These are phyloP conservation scores for Hymenoscyphus infarciens DNA, from an alignment of 2,329 filamentous ascomycete species.

Conservation along the genomic window DNA sequence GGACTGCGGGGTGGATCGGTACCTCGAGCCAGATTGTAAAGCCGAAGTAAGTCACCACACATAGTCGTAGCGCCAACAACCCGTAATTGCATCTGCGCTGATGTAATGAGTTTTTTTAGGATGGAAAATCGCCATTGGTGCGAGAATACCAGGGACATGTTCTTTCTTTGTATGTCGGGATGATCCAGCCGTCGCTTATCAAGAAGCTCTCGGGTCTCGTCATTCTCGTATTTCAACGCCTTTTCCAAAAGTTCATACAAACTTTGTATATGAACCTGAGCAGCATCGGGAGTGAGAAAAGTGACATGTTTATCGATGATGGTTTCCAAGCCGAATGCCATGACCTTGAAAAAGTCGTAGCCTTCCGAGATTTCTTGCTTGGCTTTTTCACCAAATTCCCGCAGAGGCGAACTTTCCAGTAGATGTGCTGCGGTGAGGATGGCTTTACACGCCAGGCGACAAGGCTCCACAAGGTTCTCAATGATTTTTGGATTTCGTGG, in stretches of 20 bases:
- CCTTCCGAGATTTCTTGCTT: constrained; percentile 40
- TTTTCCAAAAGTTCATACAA: constrained; percentile 45
- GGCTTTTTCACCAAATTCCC: constrained; percentile 30
- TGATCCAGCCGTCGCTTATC: constrained; percentile 29
- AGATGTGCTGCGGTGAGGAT: constrained; percentile 21
- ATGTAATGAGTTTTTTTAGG: constrained; percentile 69
- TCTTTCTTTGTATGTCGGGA: constrained; percentile 34
- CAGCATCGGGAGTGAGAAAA: constrained; percentile 45
- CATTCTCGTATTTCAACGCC: constrained; percentile 35
- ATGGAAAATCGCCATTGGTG: constrained; percentile 68
- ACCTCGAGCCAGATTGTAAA: constrained; percentile 56
- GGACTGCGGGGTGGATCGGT: constrained; percentile 40
- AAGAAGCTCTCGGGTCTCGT: constrained; percentile 23
- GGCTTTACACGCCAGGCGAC: constrained; percentile 25
- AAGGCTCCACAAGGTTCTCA: constrained; percentile 31
- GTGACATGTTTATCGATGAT: constrained; percentile 56
- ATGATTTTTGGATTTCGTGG: constrained; percentile 45
- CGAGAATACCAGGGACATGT: constrained; percentile 49
- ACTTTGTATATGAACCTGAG: constrained; percentile 39
- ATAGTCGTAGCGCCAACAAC: constrained; percentile 74
- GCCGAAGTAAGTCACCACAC: constrained; percentile 63
- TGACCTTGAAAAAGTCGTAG: constrained; percentile 42
- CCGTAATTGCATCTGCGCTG: constrained; percentile 86
- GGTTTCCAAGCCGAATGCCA: constrained; percentile 42
- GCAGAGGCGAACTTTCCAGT: constrained; percentile 17